A percentile compares a stretch with the other conserved stretches of the same genome.
Evolutionary conservation across 2,329 filamentous ascomycete genomes (phyloP).

Genomic region (Teratosphaeria gauchensis): DNA sequence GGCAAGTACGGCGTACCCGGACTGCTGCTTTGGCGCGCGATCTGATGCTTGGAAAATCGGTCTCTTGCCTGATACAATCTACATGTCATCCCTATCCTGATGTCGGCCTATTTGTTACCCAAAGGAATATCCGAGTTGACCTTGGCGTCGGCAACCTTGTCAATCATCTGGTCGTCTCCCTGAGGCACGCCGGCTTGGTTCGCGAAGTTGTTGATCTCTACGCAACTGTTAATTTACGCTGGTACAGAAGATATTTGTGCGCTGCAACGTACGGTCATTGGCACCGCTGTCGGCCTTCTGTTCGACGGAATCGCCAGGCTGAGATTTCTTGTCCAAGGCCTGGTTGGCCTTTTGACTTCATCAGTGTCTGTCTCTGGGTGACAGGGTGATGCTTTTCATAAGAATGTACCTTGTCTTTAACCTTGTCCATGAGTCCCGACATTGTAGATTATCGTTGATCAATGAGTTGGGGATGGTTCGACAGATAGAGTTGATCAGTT

Average conservation of each 20-base stretch:
- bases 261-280: constrained; percentile 2
- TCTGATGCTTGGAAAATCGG: neutral
- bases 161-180: constrained; percentile 5
- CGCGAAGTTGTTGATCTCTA: constrained; percentile 7
- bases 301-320: constrained; percentile 6
- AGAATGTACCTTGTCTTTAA: neutral
- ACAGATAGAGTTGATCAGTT: neutral
- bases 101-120: neutral
- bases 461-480: neutral
- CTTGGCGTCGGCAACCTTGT: constrained; percentile 6
- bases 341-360: neutral
- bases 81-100: neutral
- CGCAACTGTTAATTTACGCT: neutral
- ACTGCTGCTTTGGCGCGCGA: neutral
- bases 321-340: constrained; percentile 4
- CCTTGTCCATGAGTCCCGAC: constrained; percentile 1
- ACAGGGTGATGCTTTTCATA: neutral
- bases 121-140: constrained; percentile 6
- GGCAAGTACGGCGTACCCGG: neutral
- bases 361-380: neutral
- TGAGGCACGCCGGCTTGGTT: constrained; percentile 5
- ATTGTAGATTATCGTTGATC: neutral
- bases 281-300: constrained; percentile 1
- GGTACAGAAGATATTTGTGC: too few relatives aligned
- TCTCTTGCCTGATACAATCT: neutral